Evolutionary conservation across 1,139 yeast species (phyloP).

Genomic region (Geotrichum fermentans): DNA sequence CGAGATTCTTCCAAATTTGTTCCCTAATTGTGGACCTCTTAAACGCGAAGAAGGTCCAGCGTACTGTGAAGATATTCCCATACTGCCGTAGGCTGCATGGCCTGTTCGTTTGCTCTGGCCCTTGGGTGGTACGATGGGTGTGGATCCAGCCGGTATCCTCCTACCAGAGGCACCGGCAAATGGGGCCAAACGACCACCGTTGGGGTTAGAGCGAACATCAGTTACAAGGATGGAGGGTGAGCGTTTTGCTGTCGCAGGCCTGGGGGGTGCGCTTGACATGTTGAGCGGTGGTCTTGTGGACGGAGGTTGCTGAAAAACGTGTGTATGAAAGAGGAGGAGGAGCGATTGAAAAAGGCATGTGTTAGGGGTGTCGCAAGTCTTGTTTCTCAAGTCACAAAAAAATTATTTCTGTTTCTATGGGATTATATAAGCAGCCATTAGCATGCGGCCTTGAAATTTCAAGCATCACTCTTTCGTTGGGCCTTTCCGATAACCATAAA

Average conservation of each 20-base stretch:
- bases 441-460: not conserved
- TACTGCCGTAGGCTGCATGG: not conserved
- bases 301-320: too few relatives aligned
- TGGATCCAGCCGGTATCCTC: not conserved
- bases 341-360: not conserved
- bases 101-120: not conserved
- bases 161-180: conserved; percentile 44
- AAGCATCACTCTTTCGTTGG: not conserved
- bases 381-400: too few relatives aligned
- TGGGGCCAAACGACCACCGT: conserved; percentile 69
- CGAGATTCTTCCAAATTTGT: conserved; percentile 31
- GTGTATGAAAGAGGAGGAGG: not conserved
- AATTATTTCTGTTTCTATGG: too few relatives aligned
- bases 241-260: conserved; percentile 70
- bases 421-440: not conserved
- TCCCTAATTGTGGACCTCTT: not conserved
- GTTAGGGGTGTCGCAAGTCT: too few relatives aligned
- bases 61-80: not conserved
- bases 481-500: not conserved
- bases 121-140: not conserved
- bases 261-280: conserved; percentile 17
- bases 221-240: conserved; percentile 93
- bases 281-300: not conserved
- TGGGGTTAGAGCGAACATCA: conserved; percentile 62
- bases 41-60: not conserved